Conservation (phyloP, 495 filamentous ascomycete species). For the Neurospora discreta region DNA sequence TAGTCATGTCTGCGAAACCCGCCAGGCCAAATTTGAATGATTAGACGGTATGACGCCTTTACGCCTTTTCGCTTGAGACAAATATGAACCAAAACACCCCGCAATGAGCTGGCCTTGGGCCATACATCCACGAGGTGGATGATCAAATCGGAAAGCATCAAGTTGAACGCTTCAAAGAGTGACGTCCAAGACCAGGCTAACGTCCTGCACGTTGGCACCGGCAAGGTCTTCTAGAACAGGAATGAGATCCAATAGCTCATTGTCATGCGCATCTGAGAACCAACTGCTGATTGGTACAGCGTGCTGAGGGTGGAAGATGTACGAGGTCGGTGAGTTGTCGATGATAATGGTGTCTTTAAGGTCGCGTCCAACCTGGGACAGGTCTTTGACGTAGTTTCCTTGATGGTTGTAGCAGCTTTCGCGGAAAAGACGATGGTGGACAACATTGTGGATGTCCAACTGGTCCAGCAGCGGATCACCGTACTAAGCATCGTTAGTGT, state of each 20-base stretch:
- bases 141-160: constrained; percentile 25
- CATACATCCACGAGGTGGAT: constrained; percentile 2
- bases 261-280: constrained; percentile 99
- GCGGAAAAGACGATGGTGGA: constrained; percentile 92
- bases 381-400: constrained; percentile 98
- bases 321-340: constrained; percentile 97
- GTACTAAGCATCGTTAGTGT: constrained; percentile 49
- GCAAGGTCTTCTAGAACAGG: constrained; percentile 97
- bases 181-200: constrained; percentile 96
- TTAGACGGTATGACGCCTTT: constrained; percentile 21
- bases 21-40: constrained; percentile 13
- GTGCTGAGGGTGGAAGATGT: constrained; percentile 99
- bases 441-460: constrained; percentile 91
- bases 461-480: constrained; percentile 95
- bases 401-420: constrained; percentile 99
- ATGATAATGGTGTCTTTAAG: constrained; percentile 98
- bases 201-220: constrained; percentile 75
- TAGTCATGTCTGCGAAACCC: background rate
- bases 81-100: constrained; percentile 29
- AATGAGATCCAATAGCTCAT: constrained; percentile 95
- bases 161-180: constrained; percentile 52
- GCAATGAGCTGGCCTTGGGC: constrained; percentile 33
- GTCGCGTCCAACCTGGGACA: constrained; percentile 93
- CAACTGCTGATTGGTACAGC: constrained; percentile 99
- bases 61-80: constrained; percentile 1